These are phyloP conservation scores for Coemansia sp. DNA, from an alignment of 192 early-diverging fungal species.

Conservation along the genomic window DNA sequence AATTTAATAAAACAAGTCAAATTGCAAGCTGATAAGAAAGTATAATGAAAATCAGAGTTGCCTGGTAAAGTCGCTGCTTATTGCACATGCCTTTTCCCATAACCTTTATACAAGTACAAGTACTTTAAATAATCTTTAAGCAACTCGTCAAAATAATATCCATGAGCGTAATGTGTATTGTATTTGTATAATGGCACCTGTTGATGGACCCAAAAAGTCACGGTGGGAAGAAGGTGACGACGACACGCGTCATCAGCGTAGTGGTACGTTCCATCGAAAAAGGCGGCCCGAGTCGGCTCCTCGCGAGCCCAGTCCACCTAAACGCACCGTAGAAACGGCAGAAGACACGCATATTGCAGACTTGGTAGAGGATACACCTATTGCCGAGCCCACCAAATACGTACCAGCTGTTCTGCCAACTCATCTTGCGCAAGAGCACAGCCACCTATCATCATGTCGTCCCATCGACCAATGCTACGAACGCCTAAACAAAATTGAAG, in stretches of 20 bases:
- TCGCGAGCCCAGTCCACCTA: not conserved
- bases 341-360: not conserved
- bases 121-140: not conserved
- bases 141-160: not conserved
- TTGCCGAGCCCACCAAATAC: not conserved
- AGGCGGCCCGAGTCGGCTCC: not conserved
- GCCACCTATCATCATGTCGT: slow-evolving; percentile 27
- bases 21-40: not conserved
- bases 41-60: not conserved
- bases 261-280: not conserved
- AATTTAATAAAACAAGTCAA: not conserved
- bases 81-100: not conserved
- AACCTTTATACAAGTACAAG: not conserved
- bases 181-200: not conserved
- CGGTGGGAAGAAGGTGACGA: slow-evolving; percentile 10
- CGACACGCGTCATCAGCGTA: not conserved
- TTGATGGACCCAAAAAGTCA: slow-evolving; percentile 3
- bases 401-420: slow-evolving; percentile 16
- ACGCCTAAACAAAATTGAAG: slow-evolving; percentile 93
- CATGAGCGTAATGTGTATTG: not conserved
- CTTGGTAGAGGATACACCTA: not conserved
- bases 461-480: slow-evolving; percentile 67
- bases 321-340: not conserved
- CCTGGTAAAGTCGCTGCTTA: not conserved
- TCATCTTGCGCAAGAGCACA: slow-evolving; percentile 12